Evolutionary conservation across 257 asterid genomes (phyloP).

Genomic region (Solanum pinnatisectum): DNA sequence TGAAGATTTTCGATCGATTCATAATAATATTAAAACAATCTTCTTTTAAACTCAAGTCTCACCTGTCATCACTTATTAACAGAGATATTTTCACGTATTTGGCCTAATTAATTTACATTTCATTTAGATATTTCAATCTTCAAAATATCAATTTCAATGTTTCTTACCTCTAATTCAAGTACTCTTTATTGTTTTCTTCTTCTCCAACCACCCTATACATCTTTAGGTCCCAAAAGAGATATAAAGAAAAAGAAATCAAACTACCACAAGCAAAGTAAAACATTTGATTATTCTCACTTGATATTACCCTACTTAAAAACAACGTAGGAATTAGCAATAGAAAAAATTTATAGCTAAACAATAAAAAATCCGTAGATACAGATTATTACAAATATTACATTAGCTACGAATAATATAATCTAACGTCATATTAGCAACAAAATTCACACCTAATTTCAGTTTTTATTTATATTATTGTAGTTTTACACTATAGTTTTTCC

Average conservation of each 20-base stretch:
- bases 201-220: background rate
- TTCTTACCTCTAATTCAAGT: no score
- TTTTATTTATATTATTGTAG: background rate
- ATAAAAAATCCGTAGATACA: background rate
- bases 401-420: background rate
- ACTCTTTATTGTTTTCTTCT: no score
- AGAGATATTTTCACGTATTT: background rate
- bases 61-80: background rate
- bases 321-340: background rate
- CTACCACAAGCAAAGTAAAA: background rate
- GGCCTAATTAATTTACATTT: background rate
- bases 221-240: background rate
- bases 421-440: background rate
- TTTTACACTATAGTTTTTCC: background rate
- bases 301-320: background rate
- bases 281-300: background rate
- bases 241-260: background rate
- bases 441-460: background rate
- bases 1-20: background rate
- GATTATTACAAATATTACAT: background rate
- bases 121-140: no score
- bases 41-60: background rate
- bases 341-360: background rate
- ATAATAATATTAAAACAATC: no score
- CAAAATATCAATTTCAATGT: background rate